phyloP scores from a whole-genome alignment of 139 green algal genomes.

The Raphidocelis subcapitata region DNA sequence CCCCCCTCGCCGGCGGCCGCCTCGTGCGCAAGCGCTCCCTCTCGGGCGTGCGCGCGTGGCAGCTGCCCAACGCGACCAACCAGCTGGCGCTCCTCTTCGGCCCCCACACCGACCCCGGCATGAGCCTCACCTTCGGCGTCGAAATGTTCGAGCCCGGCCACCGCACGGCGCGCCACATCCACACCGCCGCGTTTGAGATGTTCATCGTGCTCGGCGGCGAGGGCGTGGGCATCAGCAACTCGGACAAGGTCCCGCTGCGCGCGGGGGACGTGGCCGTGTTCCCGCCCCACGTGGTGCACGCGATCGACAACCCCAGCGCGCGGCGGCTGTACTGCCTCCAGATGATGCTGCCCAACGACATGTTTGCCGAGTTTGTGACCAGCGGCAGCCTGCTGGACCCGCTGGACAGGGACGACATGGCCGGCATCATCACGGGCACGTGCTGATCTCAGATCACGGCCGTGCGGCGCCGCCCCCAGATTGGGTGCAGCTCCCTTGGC shows the following conservation, averaged over 20 bases:
- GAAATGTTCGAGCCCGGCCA: conserved; percentile 68
- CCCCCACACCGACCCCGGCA: conserved; percentile 2
- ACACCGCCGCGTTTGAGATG: conserved; percentile 74
- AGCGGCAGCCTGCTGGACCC: conserved; percentile 36
- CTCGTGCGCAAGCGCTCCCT: conserved; percentile 36
- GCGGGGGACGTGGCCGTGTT: conserved; percentile 80
- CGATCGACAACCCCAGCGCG: conserved; percentile 63
- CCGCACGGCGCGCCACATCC: conserved; percentile 68
- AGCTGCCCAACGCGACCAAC: conserved; percentile 82
- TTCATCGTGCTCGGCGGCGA: conserved; percentile 82
- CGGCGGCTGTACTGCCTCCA: conserved; percentile 67
- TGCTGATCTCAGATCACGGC: too few species aligned
- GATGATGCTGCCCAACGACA: conserved; percentile 88
- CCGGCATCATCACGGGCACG: too few species aligned
- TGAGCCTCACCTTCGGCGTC: conserved; percentile 63
- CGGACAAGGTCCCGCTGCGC: conserved; percentile 43
- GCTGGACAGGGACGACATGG: conserved; percentile 46
- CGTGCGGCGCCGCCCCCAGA: too few species aligned
- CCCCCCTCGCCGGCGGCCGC: too few species aligned
- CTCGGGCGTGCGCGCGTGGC: conserved; percentile 63
- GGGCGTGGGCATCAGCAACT: conserved; percentile 46
- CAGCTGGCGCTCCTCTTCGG: conserved; percentile 68
- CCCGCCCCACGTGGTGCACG: conserved; percentile 64
- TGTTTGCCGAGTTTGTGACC: conserved; percentile 80
- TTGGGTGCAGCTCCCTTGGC: too few species aligned